These are phyloP conservation scores for Starmerella bacillaris DNA, from an alignment of 805 yeast species.

Conservation along the genomic window DNA sequence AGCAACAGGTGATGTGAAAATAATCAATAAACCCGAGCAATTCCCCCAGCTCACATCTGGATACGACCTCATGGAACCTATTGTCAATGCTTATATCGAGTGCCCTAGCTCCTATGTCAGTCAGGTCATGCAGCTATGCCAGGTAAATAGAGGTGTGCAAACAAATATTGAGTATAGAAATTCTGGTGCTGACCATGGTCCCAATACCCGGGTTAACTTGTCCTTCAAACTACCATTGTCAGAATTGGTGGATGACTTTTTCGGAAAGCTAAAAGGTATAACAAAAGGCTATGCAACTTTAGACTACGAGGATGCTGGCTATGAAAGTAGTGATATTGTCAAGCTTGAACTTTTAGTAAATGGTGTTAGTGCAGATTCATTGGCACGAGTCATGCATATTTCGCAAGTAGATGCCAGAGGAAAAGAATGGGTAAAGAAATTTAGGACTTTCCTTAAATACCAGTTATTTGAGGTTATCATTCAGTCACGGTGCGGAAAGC, in stretches of 20 bases:
- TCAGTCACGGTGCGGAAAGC: conserved; percentile 69
- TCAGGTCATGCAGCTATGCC: conserved; percentile 69
- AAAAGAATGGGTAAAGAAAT: conserved; percentile 62
- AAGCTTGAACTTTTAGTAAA: conserved; percentile 80
- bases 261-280: conserved; percentile 76
- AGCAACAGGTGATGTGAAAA: conserved; percentile 40
- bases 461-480: conserved; percentile 86
- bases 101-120: conserved; percentile 83
- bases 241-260: conserved; percentile 84
- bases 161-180: conserved; percentile 49
- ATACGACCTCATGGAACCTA: conserved; percentile 42
- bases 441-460: conserved; percentile 58
- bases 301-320: conserved; percentile 90
- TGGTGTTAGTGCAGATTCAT: conserved; percentile 77
- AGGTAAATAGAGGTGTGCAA: conserved; percentile 67
- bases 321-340: conserved; percentile 57
- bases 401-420: conserved; percentile 60
- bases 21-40: conserved; percentile 79
- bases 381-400: conserved; percentile 75
- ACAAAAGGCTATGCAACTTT: conserved; percentile 87
- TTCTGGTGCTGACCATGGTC: conserved; percentile 11
- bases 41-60: conserved; percentile 46
- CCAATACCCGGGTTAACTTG: conserved; percentile 63
- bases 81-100: conserved; percentile 76
- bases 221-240: conserved; percentile 73